A percentile compares a stretch with the other conserved stretches of the same genome.
Evolutionary conservation across 495 filamentous ascomycete species (phyloP).

Genomic region (Podospora australis): DNA sequence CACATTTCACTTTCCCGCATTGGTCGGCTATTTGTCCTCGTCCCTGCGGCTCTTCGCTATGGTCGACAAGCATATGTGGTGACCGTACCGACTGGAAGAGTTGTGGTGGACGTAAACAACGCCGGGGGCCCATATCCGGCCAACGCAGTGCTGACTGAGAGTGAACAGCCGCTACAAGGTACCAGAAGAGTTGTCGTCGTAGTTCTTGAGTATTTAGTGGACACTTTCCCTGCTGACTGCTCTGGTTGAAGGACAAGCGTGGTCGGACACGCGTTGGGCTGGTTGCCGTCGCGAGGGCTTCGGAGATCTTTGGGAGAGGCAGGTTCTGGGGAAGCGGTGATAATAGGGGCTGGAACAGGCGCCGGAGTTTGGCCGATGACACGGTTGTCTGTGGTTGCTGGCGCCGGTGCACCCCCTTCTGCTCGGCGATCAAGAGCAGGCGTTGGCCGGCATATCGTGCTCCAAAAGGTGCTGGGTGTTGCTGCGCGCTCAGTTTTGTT

Average conservation of each 20-base stretch:
- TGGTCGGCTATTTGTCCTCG: background rate
- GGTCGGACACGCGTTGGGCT: slow-evolving; percentile 18
- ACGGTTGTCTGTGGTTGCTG: background rate
- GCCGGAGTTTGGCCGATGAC: background rate
- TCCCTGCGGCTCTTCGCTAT: no score
- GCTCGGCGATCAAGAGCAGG: background rate
- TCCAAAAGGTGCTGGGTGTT: slow-evolving; percentile 23
- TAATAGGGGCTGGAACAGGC: background rate
- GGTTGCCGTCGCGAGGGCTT: background rate
- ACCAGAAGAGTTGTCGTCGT: slow-evolving; percentile 20
- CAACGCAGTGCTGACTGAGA: slow-evolving; percentile 19
- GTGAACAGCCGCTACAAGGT: slow-evolving; percentile 20
- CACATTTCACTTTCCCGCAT: background rate
- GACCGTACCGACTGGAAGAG: slow-evolving; percentile 20
- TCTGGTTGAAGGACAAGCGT: slow-evolving; percentile 20
- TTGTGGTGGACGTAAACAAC: slow-evolving; percentile 23
- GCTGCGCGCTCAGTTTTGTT: slow-evolving; percentile 5
- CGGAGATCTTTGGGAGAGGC: background rate
- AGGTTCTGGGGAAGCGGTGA: background rate
- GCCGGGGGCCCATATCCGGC: slow-evolving; percentile 21
- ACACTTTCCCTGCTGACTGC: slow-evolving; percentile 19
- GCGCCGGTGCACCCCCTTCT: background rate
- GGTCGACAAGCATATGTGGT: slow-evolving; percentile 23
- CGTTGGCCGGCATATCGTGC: slow-evolving; percentile 19
- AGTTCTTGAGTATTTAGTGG: slow-evolving; percentile 19